Evolutionary conservation across 192 early-diverging fungal genomes (phyloP), one percentile per base, ranked within the genome.

Genomic region (Pecoramyces ruminantium): DNA sequence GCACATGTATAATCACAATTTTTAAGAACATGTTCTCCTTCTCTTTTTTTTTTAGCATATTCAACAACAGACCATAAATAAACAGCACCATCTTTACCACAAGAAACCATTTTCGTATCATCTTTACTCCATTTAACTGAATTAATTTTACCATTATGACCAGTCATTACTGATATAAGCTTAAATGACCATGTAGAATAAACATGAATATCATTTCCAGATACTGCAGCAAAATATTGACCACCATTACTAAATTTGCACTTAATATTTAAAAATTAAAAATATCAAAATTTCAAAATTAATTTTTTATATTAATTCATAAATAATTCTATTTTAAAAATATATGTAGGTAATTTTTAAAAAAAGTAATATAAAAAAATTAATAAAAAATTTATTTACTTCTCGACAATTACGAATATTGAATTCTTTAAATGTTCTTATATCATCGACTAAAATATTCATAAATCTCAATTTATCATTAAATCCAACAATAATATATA

Each of bases 401-500:
- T 92, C 90, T 42, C 88, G 79, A 80, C 90, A 92, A 17, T 89
- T 88, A 12, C 90, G 84, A 28, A 92, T 83, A 17, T 87, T 85
- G 67, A 91, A 91, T 84, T 92, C 90, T 77, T 88, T 81, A 79
- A 89, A 89, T 38, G 85, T 82, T 29, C 90, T 79, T 27, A 92
- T 86, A 82, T 92, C 90, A 80, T 91, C 90, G 78, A 91, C 88
- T 30, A 92, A 82, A 78, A 92, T 80, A 80, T 88, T 90, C 88
- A 90, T 89, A 78, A 92, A 79, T 81, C 90, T 42, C 80, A 92
- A 79, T 80, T 92, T 92, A 81, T 92, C 90, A 78, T 83, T 83
- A 79, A 92, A 92, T 3, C 90, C 90, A 67, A 92, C 90, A 12
- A 92, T 83, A 78, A 92, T 88, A 82, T 91, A 92, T 30, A 92